These are phyloP conservation scores for Nicotiana tabacum DNA, from an alignment of 257 asterid species.

Conservation along the genomic window DNA sequence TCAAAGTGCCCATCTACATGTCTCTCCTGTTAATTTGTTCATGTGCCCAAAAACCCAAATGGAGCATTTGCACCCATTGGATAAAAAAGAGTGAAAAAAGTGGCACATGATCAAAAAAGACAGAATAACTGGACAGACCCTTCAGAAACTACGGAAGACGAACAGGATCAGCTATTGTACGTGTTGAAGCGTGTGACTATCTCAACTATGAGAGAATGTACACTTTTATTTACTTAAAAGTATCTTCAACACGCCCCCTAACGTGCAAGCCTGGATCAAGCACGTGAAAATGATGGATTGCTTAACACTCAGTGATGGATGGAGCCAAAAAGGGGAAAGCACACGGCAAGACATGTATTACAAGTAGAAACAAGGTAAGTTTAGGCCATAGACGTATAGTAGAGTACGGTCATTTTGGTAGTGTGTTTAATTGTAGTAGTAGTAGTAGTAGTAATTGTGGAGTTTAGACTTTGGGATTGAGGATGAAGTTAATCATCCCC, in stretches of 20 bases:
- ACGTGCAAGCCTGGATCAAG: background rate
- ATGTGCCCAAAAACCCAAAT: slow-evolving; percentile 24
- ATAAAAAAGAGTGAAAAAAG: slow-evolving; percentile 17
- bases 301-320: too few relatives aligned
- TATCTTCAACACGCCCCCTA: background rate
- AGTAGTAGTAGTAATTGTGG: background rate
- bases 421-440: background rate
- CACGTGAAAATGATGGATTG: slow-evolving; percentile 1
- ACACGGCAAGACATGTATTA: background rate
- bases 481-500: slow-evolving; percentile 45
- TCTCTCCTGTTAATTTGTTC: slow-evolving; percentile 13
- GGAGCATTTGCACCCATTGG: slow-evolving; percentile 21
- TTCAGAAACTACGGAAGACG: slow-evolving; percentile 4
- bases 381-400: background rate
- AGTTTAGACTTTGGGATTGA: background rate
- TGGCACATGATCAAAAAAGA: slow-evolving; percentile 18
- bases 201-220: background rate
- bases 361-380: background rate
- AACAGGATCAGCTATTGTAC: background rate
- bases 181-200: background rate
- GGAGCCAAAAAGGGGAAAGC: background rate
- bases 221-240: background rate
- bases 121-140: background rate
- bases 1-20: background rate
- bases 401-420: background rate